Evolutionary conservation across 2,329 filamentous ascomycete species (phyloP).

Genomic region (Rutstroemia sp.): DNA sequence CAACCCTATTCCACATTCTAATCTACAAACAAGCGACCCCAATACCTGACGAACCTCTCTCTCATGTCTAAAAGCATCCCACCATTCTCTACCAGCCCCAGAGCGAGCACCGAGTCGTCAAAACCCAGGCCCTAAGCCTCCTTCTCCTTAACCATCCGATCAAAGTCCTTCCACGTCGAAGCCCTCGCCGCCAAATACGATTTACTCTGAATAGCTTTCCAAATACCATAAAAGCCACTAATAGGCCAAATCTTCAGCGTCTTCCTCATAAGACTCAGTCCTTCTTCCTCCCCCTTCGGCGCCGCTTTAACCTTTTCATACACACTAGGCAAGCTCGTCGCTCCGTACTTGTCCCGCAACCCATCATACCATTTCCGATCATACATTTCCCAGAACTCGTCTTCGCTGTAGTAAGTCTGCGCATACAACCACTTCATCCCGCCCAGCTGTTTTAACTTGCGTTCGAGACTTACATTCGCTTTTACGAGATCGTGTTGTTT

Average conservation of each 20-base stretch:
- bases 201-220: slow-evolving; percentile 48
- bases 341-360: slow-evolving; percentile 55
- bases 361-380: slow-evolving; percentile 52
- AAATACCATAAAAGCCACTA: slow-evolving; percentile 52
- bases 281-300: slow-evolving; percentile 39
- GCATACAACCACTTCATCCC: slow-evolving; percentile 87
- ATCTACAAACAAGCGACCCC: too few relatives aligned
- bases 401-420: slow-evolving; percentile 72
- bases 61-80: too few relatives aligned
- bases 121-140: background rate
- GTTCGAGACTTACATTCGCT: slow-evolving; percentile 65
- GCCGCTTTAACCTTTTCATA: slow-evolving; percentile 61
- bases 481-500: slow-evolving; percentile 55
- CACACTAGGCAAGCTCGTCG: slow-evolving; percentile 54
- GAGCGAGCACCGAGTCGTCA: too few relatives aligned
- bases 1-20: too few relatives aligned
- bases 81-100: too few relatives aligned
- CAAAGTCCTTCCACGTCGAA: slow-evolving; percentile 20
- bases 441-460: slow-evolving; percentile 58
- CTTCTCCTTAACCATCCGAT: background rate
- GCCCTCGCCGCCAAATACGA: slow-evolving; percentile 25
- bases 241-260: slow-evolving; percentile 46
- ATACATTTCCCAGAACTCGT: slow-evolving; percentile 63
- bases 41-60: too few relatives aligned
- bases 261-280: slow-evolving; percentile 34